Conservation (phyloP, 1,139 yeast species). For the Waltiozyma solani region DNA sequence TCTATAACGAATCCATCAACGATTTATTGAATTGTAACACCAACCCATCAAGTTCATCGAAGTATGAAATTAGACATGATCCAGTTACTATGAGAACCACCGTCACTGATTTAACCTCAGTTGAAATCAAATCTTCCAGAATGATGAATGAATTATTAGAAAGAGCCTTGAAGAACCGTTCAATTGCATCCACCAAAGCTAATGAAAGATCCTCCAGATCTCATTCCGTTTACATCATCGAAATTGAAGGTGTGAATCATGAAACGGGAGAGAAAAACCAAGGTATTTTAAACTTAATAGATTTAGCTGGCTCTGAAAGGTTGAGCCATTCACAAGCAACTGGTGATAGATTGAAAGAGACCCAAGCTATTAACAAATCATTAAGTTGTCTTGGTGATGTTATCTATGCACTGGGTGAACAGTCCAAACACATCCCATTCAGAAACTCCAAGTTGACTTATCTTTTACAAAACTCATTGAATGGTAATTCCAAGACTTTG, state of each 20-base stretch:
- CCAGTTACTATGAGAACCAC: conserved; percentile 39
- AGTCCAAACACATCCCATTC: conserved; percentile 39
- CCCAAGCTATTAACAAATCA: conserved; percentile 85
- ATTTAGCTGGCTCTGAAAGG: conserved; percentile 86
- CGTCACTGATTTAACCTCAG: conserved; percentile 48
- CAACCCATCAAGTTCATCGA: conserved; percentile 21
- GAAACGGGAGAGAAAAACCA: conserved; percentile 38
- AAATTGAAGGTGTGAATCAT: conserved; percentile 44
- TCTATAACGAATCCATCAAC: conserved; percentile 72
- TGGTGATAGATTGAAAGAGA: conserved; percentile 78
- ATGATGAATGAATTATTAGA: conserved; percentile 43
- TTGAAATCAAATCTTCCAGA: conserved; percentile 35
- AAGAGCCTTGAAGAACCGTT: conserved; percentile 50
- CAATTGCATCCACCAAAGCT: conserved; percentile 75
- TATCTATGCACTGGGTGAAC: conserved; percentile 54
- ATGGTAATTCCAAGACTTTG: conserved; percentile 80
- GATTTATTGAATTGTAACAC: conserved; percentile 45
- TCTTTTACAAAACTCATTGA: conserved; percentile 71
- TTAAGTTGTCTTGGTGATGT: conserved; percentile 89
- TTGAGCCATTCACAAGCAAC: conserved; percentile 64
- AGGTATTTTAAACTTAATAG: conserved; percentile 69
- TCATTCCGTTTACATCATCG: conserved; percentile 64
- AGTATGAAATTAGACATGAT: conserved; percentile 72
- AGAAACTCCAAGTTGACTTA: conserved; percentile 64
- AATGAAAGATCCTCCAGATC: conserved; percentile 74